phyloP scores from a whole-genome alignment of 1,284 basidiomycete species.

The Cerioporus squamosus region DNA sequence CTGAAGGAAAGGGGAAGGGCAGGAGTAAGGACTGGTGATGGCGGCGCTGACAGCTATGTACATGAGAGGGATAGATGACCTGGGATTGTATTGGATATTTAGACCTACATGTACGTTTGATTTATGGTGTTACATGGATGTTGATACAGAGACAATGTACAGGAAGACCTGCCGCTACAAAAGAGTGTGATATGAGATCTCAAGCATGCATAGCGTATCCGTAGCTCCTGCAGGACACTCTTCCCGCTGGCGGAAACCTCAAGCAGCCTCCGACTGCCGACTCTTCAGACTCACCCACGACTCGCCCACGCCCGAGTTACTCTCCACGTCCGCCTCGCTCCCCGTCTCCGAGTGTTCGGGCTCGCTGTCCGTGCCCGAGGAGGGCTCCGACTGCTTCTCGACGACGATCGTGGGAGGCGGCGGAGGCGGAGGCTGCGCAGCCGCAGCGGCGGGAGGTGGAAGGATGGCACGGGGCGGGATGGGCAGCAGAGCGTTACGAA shows the following conservation, averaged over 20 bases:
- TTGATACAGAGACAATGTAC: neutral
- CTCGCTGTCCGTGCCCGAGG: conserved; percentile 34
- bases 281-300: conserved; percentile 69
- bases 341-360: conserved; percentile 43
- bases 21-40: no score
- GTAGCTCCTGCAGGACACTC: no score
- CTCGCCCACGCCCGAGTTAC: conserved; percentile 52
- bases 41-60: no score
- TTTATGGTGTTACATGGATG: no score
- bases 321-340: conserved; percentile 73
- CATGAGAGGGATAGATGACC: no score
- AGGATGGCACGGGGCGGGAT: conserved; percentile 44
- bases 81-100: no score
- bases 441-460: conserved; percentile 11
- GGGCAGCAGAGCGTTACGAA: conserved; percentile 63
- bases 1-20: no score
- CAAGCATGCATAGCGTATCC: conserved; percentile 8
- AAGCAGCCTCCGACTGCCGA: conserved; percentile 1
- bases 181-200: neutral
- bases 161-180: neutral
- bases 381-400: conserved; percentile 9
- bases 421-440: conserved; percentile 7
- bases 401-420: conserved; percentile 6
- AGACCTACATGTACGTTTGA: no score
- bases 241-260: no score